Percentiles rank a stretch among this genome's conserved stretches.
Conservation (phyloP, 176 grass and related monocot genomes). For the Avena sativa region DNA sequence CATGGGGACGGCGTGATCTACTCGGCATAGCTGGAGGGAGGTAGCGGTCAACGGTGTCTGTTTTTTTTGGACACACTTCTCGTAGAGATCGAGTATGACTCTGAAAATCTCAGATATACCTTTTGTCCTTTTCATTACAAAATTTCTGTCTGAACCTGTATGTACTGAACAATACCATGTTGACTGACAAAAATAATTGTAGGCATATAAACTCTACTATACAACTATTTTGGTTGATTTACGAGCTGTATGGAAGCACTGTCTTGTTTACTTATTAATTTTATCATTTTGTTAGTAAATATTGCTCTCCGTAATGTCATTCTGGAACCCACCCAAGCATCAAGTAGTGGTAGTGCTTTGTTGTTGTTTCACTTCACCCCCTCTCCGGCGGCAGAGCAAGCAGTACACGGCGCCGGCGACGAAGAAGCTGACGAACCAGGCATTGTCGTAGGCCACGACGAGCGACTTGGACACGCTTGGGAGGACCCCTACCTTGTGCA, state of each 20-base stretch:
- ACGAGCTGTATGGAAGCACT: neutral
- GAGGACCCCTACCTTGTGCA: conserved; percentile 27
- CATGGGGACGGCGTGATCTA: too few relatives aligned
- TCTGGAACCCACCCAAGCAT: neutral
- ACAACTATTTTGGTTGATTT: neutral
- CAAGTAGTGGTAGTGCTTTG: neutral
- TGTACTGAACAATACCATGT: neutral
- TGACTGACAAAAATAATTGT: neutral
- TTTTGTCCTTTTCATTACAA: too few relatives aligned
- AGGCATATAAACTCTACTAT: neutral
- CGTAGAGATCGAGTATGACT: too few relatives aligned
- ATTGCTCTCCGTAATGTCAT: neutral
- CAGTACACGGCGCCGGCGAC: conserved; percentile 18
- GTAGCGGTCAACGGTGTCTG: too few relatives aligned
- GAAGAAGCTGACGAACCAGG: conserved; percentile 25
- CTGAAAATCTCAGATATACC: too few relatives aligned
- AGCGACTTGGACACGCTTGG: conserved; percentile 3
- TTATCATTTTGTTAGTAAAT: neutral
- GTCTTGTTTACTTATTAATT: neutral
- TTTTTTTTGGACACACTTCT: too few relatives aligned
- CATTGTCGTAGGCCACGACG: conserved; percentile 18
- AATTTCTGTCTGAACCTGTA: neutral
- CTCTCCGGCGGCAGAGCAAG: conserved; percentile 6
- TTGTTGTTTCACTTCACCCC: neutral
- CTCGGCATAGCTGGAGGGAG: too few relatives aligned